Conservation (phyloP, 148 eudicot species). For the Talinum fruticosum region DNA sequence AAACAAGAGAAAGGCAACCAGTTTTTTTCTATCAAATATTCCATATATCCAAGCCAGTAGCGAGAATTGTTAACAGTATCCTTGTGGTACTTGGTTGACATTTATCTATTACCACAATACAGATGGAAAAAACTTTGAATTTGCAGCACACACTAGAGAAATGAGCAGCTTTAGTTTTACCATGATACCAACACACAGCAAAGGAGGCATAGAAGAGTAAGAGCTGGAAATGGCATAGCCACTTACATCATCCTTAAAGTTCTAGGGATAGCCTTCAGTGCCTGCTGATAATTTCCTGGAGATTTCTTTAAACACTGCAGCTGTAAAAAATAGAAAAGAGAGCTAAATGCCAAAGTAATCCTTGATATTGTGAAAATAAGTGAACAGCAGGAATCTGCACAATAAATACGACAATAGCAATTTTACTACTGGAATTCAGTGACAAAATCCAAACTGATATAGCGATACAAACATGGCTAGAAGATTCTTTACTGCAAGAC, state of each 20-base stretch:
- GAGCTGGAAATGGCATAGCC: constrained; percentile 6
- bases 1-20: neutral
- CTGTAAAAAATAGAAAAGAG: constrained; percentile 36
- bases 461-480: neutral
- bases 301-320: constrained; percentile 67
- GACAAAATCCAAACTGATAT: neutral
- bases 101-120: neutral
- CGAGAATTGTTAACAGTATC: neutral
- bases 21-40: neutral
- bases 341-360: neutral
- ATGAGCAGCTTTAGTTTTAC: neutral
- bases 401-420: neutral
- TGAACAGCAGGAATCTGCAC: neutral
- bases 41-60: too few relatives aligned
- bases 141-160: neutral
- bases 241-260: constrained; percentile 98
- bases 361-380: neutral
- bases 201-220: neutral
- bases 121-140: neutral
- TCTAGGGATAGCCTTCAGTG: constrained; percentile 80
- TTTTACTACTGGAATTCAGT: neutral
- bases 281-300: constrained; percentile 85
- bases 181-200: neutral
- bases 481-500: neutral
- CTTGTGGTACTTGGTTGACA: neutral